Percentiles rank a stretch among this genome's conserved stretches.
These are phyloP conservation scores for Aureobasidium sp. DNA, from an alignment of 2,329 filamentous ascomycete species.

Conservation along the genomic window DNA sequence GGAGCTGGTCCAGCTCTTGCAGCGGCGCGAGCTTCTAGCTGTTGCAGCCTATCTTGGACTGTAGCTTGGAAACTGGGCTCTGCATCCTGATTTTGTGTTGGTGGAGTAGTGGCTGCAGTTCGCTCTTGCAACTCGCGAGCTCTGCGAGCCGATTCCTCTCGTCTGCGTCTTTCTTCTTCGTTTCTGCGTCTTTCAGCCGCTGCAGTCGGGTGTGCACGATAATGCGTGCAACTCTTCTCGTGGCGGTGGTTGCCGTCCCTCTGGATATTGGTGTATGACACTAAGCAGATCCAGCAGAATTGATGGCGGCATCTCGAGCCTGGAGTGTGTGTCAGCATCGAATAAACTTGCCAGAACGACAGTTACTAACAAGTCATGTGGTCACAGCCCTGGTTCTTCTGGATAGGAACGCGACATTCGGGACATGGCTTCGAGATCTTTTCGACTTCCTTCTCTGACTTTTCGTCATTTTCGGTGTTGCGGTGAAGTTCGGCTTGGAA, in stretches of 20 bases:
- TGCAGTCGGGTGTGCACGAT: background rate
- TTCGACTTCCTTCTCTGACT: background rate
- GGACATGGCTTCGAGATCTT: background rate
- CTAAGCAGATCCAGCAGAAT: background rate
- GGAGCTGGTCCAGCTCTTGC: no score
- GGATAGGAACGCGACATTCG: background rate
- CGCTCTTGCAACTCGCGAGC: background rate
- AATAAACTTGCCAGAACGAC: fast-evolving
- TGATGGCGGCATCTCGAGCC: background rate
- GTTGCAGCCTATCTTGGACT: no score
- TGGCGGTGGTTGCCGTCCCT: background rate
- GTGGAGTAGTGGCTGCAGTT: no score
- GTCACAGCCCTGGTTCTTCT: background rate
- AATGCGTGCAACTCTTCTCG: background rate
- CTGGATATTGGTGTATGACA: background rate
- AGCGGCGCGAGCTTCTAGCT: no score
- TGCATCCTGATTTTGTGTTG: no score
- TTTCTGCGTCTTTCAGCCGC: background rate
- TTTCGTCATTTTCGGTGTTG: background rate
- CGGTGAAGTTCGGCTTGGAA: background rate
- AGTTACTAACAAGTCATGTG: background rate
- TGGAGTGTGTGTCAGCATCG: background rate
- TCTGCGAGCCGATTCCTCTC: background rate
- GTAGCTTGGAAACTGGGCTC: no score
- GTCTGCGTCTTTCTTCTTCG: background rate